Evolutionary conservation across 345 rosid species (phyloP).

Genomic region (Ricinus communis): DNA sequence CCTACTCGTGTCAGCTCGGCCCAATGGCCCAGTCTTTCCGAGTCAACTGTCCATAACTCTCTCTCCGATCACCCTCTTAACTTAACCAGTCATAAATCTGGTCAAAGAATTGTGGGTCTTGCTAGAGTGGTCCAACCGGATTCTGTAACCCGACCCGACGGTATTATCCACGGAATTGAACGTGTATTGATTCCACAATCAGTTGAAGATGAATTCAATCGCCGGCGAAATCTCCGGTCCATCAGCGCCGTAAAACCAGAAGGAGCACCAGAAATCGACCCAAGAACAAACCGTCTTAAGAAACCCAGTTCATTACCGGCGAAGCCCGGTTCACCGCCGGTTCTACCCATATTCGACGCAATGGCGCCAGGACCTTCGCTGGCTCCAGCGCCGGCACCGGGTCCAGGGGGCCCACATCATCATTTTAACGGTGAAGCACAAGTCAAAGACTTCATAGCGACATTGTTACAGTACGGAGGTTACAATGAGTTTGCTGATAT

Average conservation of each 20-base stretch:
- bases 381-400: constrained; percentile 96
- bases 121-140: constrained; percentile 47
- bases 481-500: constrained; percentile 98
- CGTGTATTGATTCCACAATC: constrained; percentile 60
- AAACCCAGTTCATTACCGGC: constrained; percentile 47
- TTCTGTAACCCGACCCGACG: constrained; percentile 63
- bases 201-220: constrained; percentile 66
- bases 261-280: constrained; percentile 77
- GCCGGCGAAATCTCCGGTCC: constrained; percentile 53
- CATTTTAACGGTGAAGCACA: constrained; percentile 88
- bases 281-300: constrained; percentile 62
- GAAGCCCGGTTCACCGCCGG: constrained; percentile 73
- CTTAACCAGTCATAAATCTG: constrained; percentile 39
- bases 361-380: constrained; percentile 94
- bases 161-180: constrained; percentile 68
- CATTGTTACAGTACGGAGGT: constrained; percentile 86
- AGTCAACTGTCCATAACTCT: constrained; percentile 40
- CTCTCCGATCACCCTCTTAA: constrained; percentile 48
- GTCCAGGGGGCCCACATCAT: constrained; percentile 83
- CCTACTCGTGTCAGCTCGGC: constrained; percentile 53
- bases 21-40: constrained; percentile 49
- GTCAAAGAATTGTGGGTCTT: constrained; percentile 38
- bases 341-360: constrained; percentile 76
- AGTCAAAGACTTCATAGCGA: constrained; percentile 87
- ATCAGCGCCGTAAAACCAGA: constrained; percentile 65